Percentiles rank a stretch among this genome's conserved stretches.
These are phyloP conservation scores for Plantago major DNA, from an alignment of 257 asterid genomes.

Conservation along the genomic window DNA sequence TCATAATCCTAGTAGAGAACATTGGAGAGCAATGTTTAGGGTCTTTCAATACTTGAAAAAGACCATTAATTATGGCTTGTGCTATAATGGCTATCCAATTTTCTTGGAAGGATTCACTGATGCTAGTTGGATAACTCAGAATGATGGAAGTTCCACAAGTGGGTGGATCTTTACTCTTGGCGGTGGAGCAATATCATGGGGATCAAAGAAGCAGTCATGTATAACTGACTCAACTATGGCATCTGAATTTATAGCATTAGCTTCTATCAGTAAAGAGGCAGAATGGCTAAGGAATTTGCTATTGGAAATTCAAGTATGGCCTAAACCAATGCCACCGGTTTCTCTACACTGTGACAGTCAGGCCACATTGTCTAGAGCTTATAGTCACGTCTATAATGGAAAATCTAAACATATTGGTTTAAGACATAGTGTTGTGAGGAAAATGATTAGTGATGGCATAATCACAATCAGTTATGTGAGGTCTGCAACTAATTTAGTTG, in stretches of 20 bases:
- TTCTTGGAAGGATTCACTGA: neutral
- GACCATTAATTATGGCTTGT: neutral
- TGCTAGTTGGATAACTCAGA: neutral
- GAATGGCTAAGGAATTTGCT: neutral
- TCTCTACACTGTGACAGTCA: neutral
- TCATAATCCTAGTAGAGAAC: neutral
- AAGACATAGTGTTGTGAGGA: neutral
- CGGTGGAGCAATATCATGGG: neutral
- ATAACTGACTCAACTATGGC: neutral
- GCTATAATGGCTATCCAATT: neutral
- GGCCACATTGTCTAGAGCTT: constrained; percentile 5
- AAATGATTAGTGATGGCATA: neutral
- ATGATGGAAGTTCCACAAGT: neutral
- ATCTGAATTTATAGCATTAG: neutral
- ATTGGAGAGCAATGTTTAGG: neutral
- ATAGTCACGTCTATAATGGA: neutral
- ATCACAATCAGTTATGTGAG: neutral
- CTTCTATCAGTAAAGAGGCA: neutral
- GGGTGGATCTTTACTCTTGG: neutral
- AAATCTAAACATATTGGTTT: constrained; percentile 2
- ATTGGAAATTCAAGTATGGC: neutral
- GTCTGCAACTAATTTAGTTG: neutral
- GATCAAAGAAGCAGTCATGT: neutral
- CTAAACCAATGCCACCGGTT: neutral
- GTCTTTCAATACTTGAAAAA: neutral